Conservation (phyloP, 2,329 filamentous ascomycete species). For the Colletotrichum spinosum region DNA sequence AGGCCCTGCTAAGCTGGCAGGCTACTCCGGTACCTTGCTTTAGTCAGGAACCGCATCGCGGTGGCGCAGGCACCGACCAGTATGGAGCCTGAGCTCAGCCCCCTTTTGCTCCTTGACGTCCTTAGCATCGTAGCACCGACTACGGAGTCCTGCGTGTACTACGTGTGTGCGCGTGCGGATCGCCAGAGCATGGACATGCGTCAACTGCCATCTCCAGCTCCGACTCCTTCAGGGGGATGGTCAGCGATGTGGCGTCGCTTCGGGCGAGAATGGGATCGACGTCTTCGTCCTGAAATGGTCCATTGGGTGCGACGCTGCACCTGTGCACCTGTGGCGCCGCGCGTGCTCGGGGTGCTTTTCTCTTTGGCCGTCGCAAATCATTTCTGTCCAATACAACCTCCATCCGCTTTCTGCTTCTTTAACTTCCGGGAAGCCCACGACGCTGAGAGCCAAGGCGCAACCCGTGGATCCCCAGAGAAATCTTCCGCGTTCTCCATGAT, state of each 20-base stretch:
- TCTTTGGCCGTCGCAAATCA: slow-evolving; percentile 15
- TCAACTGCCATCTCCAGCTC: too few relatives aligned
- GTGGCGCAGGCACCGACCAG: slow-evolving; percentile 21
- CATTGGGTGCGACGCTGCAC: slow-evolving; percentile 16
- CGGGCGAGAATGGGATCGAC: slow-evolving; percentile 31
- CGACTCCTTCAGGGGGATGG: background rate
- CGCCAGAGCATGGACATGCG: too few relatives aligned
- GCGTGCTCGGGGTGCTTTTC: background rate
- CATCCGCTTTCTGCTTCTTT: background rate
- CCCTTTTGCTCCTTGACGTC: slow-evolving; percentile 18
- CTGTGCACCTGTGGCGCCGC: slow-evolving; percentile 8
- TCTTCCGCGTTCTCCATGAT: slow-evolving; percentile 28
- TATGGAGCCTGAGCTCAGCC: slow-evolving; percentile 28
- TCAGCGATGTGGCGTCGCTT: slow-evolving; percentile 13
- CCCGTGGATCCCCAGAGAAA: slow-evolving; percentile 16
- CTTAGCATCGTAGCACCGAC: background rate
- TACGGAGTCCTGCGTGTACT: too few relatives aligned
- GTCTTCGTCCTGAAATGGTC: slow-evolving; percentile 21
- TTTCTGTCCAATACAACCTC: slow-evolving; percentile 9
- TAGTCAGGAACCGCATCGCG: slow-evolving; percentile 24
- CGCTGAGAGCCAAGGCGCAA: slow-evolving; percentile 13
- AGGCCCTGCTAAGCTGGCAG: slow-evolving; percentile 14
- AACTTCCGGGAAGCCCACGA: slow-evolving; percentile 13
- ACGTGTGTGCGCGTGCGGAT: too few relatives aligned
- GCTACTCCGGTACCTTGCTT: slow-evolving; percentile 30